Conservation (phyloP, 2,329 filamentous ascomycete species). For the Alternaria metachromatica region DNA sequence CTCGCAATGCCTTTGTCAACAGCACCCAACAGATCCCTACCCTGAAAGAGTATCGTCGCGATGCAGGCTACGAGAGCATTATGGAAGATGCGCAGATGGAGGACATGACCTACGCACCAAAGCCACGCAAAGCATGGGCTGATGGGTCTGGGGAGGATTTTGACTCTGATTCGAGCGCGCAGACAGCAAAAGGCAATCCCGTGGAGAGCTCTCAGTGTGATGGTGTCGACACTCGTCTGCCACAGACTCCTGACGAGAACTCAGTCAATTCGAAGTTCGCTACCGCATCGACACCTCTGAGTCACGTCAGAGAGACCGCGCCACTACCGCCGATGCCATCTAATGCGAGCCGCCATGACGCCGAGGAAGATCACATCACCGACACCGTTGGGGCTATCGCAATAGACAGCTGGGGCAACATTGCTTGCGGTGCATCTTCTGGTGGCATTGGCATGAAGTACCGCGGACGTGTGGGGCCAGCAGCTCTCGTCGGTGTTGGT, state of each 20-base stretch:
- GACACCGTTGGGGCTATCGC: constrained; percentile 97
- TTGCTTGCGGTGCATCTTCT: constrained; percentile 94
- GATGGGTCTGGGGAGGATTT: constrained; percentile 50
- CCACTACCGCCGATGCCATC: constrained; percentile 7
- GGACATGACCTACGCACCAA: constrained; percentile 23
- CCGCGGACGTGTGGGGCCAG: constrained; percentile 86
- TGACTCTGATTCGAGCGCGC: constrained; percentile 27
- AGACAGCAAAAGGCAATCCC: constrained; percentile 31
- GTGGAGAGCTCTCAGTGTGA: constrained; percentile 15
- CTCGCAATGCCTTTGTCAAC: constrained; percentile 51
- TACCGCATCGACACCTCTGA: constrained; percentile 15
- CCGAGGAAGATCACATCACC: constrained; percentile 69
- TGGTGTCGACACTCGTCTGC: constrained; percentile 10
- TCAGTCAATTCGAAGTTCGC: not conserved
- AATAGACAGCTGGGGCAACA: constrained; percentile 82
- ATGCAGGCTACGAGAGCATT: constrained; percentile 12
- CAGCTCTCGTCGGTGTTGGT: constrained; percentile 89
- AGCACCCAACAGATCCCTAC: constrained; percentile 52
- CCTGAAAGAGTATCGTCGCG: constrained; percentile 25
- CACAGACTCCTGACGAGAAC: constrained; percentile 3
- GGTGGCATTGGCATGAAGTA: constrained; percentile 99
- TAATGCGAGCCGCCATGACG: not conserved
- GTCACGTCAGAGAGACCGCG: constrained; percentile 22
- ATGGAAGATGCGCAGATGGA: constrained; percentile 33
- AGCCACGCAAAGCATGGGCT: constrained; percentile 34